Evolutionary conservation across 805 yeast genomes (phyloP).

Genomic region (Zygosaccharomyces bailii): DNA sequence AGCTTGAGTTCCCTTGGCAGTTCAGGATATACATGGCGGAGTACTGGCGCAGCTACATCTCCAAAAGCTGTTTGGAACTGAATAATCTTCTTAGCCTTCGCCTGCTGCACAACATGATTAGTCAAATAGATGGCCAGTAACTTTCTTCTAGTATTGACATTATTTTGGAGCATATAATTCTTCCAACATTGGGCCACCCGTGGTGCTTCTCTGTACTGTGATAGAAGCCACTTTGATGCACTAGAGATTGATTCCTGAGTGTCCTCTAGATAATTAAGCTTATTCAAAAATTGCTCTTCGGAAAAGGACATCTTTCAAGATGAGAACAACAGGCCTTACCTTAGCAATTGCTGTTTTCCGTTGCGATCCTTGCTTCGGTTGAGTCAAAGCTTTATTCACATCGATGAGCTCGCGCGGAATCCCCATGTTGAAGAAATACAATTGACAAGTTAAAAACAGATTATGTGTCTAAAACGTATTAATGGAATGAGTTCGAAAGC

Average conservation of each 20-base stretch:
- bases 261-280: slow-evolving; percentile 31
- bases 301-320: slow-evolving; percentile 28
- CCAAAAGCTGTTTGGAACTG: slow-evolving; percentile 32
- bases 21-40: slow-evolving; percentile 36
- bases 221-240: slow-evolving; percentile 35
- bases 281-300: slow-evolving; percentile 28
- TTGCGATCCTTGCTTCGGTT: neutral
- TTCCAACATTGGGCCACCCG: slow-evolving; percentile 30
- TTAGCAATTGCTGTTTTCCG: neutral
- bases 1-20: slow-evolving; percentile 44
- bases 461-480: neutral
- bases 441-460: neutral
- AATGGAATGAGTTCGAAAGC: slow-evolving; percentile 2
- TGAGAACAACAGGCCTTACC: neutral
- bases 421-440: no score
- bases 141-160: slow-evolving; percentile 31
- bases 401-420: neutral
- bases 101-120: slow-evolving; percentile 36
- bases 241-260: slow-evolving; percentile 35
- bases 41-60: slow-evolving; percentile 32
- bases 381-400: neutral
- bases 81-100: slow-evolving; percentile 30
- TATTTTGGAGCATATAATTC: slow-evolving; percentile 23
- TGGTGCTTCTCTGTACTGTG: slow-evolving; percentile 28
- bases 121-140: slow-evolving; percentile 32